These are phyloP conservation scores for Rhodotorula sphaerocarpa DNA, from an alignment of 768 basidiomycete species.

Conservation along the genomic window DNA sequence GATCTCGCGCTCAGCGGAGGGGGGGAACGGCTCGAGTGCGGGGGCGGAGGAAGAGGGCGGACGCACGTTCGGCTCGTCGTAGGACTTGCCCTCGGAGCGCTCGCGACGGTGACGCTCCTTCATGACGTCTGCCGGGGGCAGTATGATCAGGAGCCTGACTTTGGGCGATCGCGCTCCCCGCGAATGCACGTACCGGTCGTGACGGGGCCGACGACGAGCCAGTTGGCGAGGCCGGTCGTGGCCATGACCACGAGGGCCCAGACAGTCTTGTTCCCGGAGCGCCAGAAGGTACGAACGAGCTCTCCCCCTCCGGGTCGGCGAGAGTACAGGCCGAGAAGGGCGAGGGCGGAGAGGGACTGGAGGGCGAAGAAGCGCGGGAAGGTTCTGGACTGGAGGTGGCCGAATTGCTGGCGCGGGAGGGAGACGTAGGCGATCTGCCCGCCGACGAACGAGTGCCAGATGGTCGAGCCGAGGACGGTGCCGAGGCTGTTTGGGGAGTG, in stretches of 20 bases:
- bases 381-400: constrained; percentile 31
- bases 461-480: constrained; percentile 15
- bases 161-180: no score
- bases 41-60: background rate
- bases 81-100: constrained; percentile 31
- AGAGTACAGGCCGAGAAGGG: constrained; percentile 19
- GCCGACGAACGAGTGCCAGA: constrained; percentile 29
- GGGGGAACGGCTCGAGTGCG: background rate
- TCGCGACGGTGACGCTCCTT: constrained; percentile 33
- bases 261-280: constrained; percentile 10
- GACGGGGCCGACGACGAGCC: constrained; percentile 30
- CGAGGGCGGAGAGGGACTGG: constrained; percentile 3
- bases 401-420: constrained; percentile 35
- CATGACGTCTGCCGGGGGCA: constrained; percentile 35
- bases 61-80: constrained; percentile 30
- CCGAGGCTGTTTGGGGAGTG: constrained; percentile 5
- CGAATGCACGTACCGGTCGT: constrained; percentile 14
- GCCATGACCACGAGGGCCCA: constrained; percentile 18
- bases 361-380: constrained; percentile 33
- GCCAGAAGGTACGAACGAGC: background rate
- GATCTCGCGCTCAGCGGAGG: background rate
- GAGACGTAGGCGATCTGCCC: constrained; percentile 22
- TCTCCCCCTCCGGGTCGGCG: constrained; percentile 1
- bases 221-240: constrained; percentile 18
- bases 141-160: no score